A percentile compares a stretch with the other conserved stretches of the same genome.
Conservation (phyloP, 2,329 filamentous ascomycete genomes). For the Pseudocercospora fijiensis region DNA sequence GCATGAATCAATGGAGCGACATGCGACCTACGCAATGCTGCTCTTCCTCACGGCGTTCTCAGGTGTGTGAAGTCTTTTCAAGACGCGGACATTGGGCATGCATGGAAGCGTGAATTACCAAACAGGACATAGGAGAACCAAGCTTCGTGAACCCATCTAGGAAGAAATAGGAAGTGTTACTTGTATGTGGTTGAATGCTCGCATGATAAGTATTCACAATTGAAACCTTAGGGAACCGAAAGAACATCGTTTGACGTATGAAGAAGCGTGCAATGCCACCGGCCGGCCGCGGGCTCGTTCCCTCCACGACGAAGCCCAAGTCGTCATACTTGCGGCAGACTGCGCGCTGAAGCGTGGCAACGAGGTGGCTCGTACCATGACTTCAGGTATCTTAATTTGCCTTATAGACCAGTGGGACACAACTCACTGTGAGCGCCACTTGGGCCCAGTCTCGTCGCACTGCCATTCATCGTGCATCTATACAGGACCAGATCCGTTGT, state of each 20-base stretch:
- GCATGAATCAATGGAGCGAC: not conserved
- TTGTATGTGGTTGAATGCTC: not conserved
- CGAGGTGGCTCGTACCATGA: not conserved
- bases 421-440: not conserved
- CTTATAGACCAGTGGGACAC: not conserved
- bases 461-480: not conserved
- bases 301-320: not conserved
- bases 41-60: not conserved
- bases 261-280: not conserved
- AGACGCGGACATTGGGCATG: not conserved
- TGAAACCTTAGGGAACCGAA: not conserved
- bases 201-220: not conserved
- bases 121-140: not conserved
- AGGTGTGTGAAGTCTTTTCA: not conserved
- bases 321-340: not conserved
- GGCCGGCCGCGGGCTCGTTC: not conserved
- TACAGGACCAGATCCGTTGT: conserved; percentile 20
- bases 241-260: not conserved
- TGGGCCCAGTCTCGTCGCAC: not conserved
- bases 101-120: not conserved
- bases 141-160: not conserved
- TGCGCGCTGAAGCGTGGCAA: not conserved
- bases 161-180: not conserved
- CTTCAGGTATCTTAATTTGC: not conserved
- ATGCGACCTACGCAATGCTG: not conserved